Evolutionary conservation across 2,329 filamentous ascomycete genomes (phyloP).

Genomic region (Fusarium austroafricanum): DNA sequence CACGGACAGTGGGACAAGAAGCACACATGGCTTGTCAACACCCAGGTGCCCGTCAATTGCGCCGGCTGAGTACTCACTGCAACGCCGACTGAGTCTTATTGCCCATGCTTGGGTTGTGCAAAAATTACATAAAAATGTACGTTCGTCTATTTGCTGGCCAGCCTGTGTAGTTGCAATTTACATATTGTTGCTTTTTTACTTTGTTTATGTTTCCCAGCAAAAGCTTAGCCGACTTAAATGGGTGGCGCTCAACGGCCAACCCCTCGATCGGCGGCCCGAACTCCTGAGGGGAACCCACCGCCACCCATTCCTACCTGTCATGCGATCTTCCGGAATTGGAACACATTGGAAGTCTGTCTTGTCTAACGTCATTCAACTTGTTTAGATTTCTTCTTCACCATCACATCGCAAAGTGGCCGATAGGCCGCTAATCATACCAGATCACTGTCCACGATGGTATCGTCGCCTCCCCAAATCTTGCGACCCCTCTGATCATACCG

Average conservation of each 20-base stretch:
- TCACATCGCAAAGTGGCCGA: slow-evolving; percentile 33
- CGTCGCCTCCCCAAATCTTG: slow-evolving; percentile 42
- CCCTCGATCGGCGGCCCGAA: slow-evolving; percentile 42
- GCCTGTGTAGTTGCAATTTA: slow-evolving; percentile 2
- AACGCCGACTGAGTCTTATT: slow-evolving; percentile 47
- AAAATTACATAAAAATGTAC: slow-evolving; percentile 40
- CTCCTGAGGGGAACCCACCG: slow-evolving; percentile 39
- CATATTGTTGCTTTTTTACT: slow-evolving; percentile 2
- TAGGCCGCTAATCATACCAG: slow-evolving; percentile 41
- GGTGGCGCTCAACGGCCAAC: slow-evolving; percentile 42
- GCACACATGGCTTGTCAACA: slow-evolving; percentile 53
- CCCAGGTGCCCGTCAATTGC: slow-evolving; percentile 48
- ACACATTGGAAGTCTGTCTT: slow-evolving; percentile 36
- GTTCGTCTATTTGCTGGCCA: slow-evolving; percentile 24
- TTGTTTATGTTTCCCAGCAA: slow-evolving; percentile 12
- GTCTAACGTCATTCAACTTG: slow-evolving; percentile 39
- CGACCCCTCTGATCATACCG: slow-evolving; percentile 37
- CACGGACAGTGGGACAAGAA: slow-evolving; percentile 57
- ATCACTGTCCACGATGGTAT: slow-evolving; percentile 53
- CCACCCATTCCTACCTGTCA: slow-evolving; percentile 40
- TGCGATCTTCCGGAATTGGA: slow-evolving; percentile 26
- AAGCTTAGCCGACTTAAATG: slow-evolving; percentile 35
- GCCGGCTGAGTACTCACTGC: slow-evolving; percentile 46
- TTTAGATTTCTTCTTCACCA: slow-evolving; percentile 31
- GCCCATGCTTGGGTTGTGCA: slow-evolving; percentile 50